Conservation (phyloP, 371 early-diverging fungal genomes). For the Mucor racemosus region DNA sequence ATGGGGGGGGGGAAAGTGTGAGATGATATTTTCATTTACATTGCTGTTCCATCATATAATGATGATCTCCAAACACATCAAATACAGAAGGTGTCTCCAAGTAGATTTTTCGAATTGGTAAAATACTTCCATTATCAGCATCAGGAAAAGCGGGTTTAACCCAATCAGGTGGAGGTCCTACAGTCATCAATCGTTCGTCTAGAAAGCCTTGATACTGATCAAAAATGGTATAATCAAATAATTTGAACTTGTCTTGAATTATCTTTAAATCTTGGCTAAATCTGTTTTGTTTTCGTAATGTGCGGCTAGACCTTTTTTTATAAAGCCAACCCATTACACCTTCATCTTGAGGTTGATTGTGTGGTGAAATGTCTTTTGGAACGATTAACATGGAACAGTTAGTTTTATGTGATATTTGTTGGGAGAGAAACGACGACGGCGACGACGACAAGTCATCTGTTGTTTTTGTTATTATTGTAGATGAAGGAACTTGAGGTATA, state of each 20-base stretch:
- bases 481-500: constrained; percentile 23
- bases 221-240: constrained; percentile 63
- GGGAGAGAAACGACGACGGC: background rate
- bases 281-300: constrained; percentile 7
- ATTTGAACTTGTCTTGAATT: constrained; percentile 51
- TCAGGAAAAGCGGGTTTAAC: constrained; percentile 55
- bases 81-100: constrained; percentile 16
- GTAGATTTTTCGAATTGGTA: constrained; percentile 23
- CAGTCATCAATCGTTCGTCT: constrained; percentile 55
- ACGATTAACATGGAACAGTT: background rate
- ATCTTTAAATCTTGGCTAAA: constrained; percentile 17
- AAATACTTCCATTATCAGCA: constrained; percentile 28
- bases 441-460: background rate
- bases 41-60: constrained; percentile 6
- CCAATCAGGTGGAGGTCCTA: constrained; percentile 65
- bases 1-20: background rate
- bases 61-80: constrained; percentile 16
- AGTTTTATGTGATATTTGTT: constrained; percentile 1
- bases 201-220: constrained; percentile 59
- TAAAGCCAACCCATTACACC: constrained; percentile 27
- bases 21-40: constrained; percentile 6
- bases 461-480: background rate
- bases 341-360: constrained; percentile 12
- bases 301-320: background rate
- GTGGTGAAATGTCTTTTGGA: constrained; percentile 18